Evolutionary conservation across 2,329 filamentous ascomycete genomes (phyloP).

Genomic region (Thelonectria blattea): DNA sequence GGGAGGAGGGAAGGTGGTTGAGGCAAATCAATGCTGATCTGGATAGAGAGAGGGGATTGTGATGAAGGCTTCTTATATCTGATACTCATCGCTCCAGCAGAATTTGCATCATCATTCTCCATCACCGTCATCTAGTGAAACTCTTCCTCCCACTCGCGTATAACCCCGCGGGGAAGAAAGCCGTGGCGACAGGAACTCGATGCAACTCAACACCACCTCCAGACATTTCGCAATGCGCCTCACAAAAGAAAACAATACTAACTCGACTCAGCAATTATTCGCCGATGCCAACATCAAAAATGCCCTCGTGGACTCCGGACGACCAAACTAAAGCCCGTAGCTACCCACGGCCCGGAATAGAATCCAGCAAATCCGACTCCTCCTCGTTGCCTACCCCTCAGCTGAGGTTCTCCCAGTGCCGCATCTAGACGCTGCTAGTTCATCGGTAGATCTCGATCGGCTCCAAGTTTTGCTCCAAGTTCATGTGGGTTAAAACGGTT

Average conservation of each 20-base stretch:
- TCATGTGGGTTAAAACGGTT: background rate
- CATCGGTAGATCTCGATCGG: background rate
- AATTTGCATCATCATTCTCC: background rate
- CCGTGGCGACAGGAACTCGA: background rate
- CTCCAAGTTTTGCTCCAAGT: background rate
- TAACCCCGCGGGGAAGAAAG: constrained; percentile 9
- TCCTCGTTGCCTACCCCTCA: background rate
- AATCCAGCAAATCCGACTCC: background rate
- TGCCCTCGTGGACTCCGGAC: background rate
- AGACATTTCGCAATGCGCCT: background rate
- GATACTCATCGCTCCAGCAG: background rate
- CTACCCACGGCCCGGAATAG: background rate
- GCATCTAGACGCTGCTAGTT: background rate
- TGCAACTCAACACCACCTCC: background rate
- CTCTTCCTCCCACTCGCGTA: background rate
- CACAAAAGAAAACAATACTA: background rate
- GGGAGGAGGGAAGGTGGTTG: background rate
- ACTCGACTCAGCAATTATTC: background rate
- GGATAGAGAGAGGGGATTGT: background rate
- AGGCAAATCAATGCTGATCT: background rate
- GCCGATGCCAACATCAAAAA: background rate
- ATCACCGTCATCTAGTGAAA: background rate
- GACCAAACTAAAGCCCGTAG: background rate
- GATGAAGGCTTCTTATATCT: constrained; percentile 7
- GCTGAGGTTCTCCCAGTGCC: background rate